Conservation (phyloP, 176 grass and related monocot species). For the Guadua angustifolia region DNA sequence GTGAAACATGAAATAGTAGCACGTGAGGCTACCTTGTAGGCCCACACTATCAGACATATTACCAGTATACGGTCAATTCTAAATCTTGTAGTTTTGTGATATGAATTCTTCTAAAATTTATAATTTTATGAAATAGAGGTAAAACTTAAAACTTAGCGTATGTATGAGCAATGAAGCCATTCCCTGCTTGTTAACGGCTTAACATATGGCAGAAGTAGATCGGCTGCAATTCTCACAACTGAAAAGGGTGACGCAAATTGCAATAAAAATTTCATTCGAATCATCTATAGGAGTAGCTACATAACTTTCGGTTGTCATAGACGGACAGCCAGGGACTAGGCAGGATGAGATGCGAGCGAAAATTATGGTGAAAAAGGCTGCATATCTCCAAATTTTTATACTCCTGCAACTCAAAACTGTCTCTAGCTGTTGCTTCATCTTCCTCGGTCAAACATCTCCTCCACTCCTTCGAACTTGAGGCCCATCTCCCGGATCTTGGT, state of each 20-base stretch:
- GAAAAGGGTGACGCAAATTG: too few species aligned
- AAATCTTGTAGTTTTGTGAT: too few species aligned
- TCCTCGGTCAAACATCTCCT: slow-evolving; percentile 70
- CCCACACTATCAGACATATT: too few species aligned
- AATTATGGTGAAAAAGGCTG: neutral
- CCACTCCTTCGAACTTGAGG: slow-evolving; percentile 60
- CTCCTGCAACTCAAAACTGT: neutral
- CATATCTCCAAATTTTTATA: neutral
- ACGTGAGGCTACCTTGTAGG: too few species aligned
- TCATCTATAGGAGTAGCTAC: neutral
- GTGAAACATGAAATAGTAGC: too few species aligned
- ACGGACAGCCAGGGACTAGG: neutral
- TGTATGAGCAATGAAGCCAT: neutral
- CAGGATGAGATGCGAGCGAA: neutral
- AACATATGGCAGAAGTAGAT: too few species aligned
- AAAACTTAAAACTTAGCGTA: neutral
- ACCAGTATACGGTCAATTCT: too few species aligned
- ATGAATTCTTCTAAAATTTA: too few species aligned
- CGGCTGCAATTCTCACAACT: too few species aligned
- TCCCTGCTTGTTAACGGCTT: too few species aligned
- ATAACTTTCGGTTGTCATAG: neutral
- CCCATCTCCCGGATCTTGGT: slow-evolving; percentile 67
- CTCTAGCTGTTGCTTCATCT: neutral
- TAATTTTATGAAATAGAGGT: too few species aligned
- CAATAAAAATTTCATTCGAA: neutral